Evolutionary conservation across 495 filamentous ascomycete genomes (phyloP).

Genomic region (Cairneyella variabilis): DNA sequence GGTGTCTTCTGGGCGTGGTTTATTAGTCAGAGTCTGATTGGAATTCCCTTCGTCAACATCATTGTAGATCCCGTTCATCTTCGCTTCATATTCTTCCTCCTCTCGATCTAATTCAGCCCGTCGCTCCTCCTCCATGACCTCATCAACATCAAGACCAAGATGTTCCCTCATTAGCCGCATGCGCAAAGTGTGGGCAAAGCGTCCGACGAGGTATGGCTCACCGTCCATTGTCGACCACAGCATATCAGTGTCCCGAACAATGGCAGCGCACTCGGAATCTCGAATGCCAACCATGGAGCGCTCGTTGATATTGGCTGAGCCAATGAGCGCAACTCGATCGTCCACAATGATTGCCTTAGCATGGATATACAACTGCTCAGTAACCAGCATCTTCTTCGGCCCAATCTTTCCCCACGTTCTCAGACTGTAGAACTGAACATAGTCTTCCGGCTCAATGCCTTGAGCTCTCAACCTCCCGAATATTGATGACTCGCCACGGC

Average conservation of each 20-base stretch:
- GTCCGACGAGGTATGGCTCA: slow-evolving; percentile 79
- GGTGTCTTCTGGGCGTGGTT: slow-evolving; percentile 19
- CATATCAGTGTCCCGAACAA: slow-evolving; percentile 93
- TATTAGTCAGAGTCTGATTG: slow-evolving; percentile 1
- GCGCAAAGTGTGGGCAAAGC: slow-evolving; percentile 89
- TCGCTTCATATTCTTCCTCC: slow-evolving; percentile 40
- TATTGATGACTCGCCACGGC: slow-evolving; percentile 87
- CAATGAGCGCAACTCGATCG: slow-evolving; percentile 89
- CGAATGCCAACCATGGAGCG: slow-evolving; percentile 88
- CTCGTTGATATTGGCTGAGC: slow-evolving; percentile 98
- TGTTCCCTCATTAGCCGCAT: slow-evolving; percentile 97
- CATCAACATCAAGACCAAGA: slow-evolving; percentile 91
- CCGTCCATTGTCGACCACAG: slow-evolving; percentile 90
- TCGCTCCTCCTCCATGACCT: slow-evolving; percentile 77
- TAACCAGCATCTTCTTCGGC: slow-evolving; percentile 74
- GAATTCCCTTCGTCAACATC: slow-evolving; percentile 32
- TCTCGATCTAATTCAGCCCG: slow-evolving; percentile 48
- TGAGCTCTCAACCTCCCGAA: slow-evolving; percentile 78
- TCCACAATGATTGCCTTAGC: slow-evolving; percentile 98
- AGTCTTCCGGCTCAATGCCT: slow-evolving; percentile 94
- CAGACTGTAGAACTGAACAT: slow-evolving; percentile 91
- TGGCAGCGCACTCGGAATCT: slow-evolving; percentile 87
- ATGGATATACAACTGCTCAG: slow-evolving; percentile 97
- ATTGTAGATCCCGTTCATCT: slow-evolving; percentile 51
- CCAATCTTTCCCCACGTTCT: slow-evolving; percentile 93